phyloP scores from a whole-genome alignment of 345 rosid genomes.

The Euclidium syriacum region DNA sequence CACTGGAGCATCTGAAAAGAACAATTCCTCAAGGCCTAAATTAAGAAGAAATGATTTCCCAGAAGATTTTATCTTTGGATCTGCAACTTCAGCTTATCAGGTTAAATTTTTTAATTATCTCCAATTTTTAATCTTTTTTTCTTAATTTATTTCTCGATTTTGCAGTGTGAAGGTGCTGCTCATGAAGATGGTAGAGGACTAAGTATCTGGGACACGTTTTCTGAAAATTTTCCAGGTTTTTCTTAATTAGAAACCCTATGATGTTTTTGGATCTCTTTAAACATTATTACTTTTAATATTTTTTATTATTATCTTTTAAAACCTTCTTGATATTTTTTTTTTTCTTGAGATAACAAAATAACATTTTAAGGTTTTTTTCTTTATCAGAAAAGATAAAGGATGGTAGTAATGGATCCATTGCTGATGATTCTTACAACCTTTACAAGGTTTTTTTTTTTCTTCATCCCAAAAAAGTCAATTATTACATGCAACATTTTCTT shows the following conservation, averaged over 20 bases:
- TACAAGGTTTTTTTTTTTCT: constrained; percentile 32
- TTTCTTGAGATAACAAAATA: too few species aligned
- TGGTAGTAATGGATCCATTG: constrained; percentile 33
- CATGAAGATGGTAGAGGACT: constrained; percentile 45
- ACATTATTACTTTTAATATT: neutral
- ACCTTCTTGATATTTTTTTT: neutral
- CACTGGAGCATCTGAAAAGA: constrained; percentile 14
- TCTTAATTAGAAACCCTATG: neutral
- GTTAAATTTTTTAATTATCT: constrained; percentile 1
- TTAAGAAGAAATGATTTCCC: constrained; percentile 30
- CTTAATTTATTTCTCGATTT: neutral
- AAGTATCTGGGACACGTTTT: constrained; percentile 40
- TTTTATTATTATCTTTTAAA: neutral
- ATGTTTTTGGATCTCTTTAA: neutral
- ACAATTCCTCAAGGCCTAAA: constrained; percentile 10
- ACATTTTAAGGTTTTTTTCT: too few species aligned
- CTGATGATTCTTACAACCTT: constrained; percentile 36
- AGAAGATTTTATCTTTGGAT: constrained; percentile 31
- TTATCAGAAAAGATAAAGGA: constrained; percentile 35
- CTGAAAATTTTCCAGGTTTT: constrained; percentile 32
- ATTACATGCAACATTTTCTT: too few species aligned
- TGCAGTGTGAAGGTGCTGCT: constrained; percentile 43
- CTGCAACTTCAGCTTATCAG: constrained; percentile 37
- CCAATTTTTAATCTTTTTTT: neutral
- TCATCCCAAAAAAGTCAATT: neutral